Percentiles rank a stretch among this genome's conserved stretches.
These are phyloP conservation scores for Singerocomus inundabilis DNA, from an alignment of 1,284 basidiomycete genomes.

Conservation along the genomic window DNA sequence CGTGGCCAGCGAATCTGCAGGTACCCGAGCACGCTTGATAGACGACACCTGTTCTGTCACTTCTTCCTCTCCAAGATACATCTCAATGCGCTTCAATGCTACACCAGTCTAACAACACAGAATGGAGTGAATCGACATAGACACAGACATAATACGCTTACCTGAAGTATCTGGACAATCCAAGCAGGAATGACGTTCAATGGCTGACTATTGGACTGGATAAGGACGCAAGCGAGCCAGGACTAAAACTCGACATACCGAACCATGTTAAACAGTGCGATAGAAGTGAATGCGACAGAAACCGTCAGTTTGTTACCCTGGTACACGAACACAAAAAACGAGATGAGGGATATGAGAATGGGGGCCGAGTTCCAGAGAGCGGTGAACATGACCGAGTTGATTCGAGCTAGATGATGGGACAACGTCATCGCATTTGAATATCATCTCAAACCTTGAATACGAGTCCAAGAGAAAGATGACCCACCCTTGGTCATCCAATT, in stretches of 20 bases:
- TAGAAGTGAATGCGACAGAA: slow-evolving; percentile 72
- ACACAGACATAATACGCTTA: not conserved
- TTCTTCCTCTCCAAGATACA: slow-evolving; percentile 82
- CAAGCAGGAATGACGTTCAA: slow-evolving; percentile 69
- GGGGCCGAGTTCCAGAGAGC: slow-evolving; percentile 66
- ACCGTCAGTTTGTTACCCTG: slow-evolving; percentile 66
- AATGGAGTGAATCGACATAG: not conserved
- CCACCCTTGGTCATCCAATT: slow-evolving; percentile 68
- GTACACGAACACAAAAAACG: slow-evolving; percentile 62
- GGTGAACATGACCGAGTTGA: slow-evolving; percentile 65
- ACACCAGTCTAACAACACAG: slow-evolving; percentile 55
- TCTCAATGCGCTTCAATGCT: slow-evolving; percentile 76
- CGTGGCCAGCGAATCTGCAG: slow-evolving; percentile 17
- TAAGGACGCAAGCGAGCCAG: not conserved
- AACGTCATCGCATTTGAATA: not conserved
- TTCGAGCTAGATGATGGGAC: slow-evolving; percentile 42
- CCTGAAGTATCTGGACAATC: slow-evolving; percentile 46
- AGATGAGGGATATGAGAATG: slow-evolving; percentile 65
- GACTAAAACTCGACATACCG: slow-evolving; percentile 36
- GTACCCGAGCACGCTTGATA: slow-evolving; percentile 43
- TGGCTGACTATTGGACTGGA: slow-evolving; percentile 44
- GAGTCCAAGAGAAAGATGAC: slow-evolving; percentile 5
- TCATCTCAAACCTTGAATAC: not conserved
- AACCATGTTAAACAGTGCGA: slow-evolving; percentile 72
- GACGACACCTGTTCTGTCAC: slow-evolving; percentile 70